phyloP scores from a whole-genome alignment of 306 rosid species.

The Elaeagnus macrophylla region DNA sequence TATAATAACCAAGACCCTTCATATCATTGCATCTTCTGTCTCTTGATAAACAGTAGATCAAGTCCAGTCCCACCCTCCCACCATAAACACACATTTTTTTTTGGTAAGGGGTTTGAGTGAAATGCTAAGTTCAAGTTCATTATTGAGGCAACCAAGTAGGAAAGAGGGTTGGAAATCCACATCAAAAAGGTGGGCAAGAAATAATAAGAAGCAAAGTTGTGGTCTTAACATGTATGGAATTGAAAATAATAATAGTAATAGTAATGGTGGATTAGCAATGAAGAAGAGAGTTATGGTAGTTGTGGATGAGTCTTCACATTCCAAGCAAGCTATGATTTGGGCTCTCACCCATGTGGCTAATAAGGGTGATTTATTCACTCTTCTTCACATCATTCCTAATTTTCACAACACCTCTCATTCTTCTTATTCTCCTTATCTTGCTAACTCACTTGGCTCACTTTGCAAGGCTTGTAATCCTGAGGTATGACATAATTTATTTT shows the following conservation, averaged over 20 bases:
- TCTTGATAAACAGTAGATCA: background rate
- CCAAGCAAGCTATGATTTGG: conserved; percentile 92
- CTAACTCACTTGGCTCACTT: conserved; percentile 61
- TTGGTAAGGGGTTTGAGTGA: conserved; percentile 9
- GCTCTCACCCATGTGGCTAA: conserved; percentile 74
- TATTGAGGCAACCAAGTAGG: conserved; percentile 53
- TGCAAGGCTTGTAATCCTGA: conserved; percentile 87
- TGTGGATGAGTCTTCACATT: conserved; percentile 63
- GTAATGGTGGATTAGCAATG: conserved; percentile 30
- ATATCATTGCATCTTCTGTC: conserved; percentile 10
- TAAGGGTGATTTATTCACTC: conserved; percentile 40
- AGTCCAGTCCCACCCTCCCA: background rate
- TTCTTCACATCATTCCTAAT: conserved; percentile 37
- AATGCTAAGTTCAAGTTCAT: conserved; percentile 50
- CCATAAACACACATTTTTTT: conserved; percentile 1
- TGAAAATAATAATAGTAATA: conserved; percentile 27
- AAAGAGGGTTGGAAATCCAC: conserved; percentile 58
- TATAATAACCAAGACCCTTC: conserved; percentile 9
- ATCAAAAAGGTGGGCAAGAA: conserved; percentile 50
- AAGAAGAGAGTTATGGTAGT: conserved; percentile 92
- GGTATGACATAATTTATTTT: conserved; percentile 39
- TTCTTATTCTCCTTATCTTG: conserved; percentile 49
- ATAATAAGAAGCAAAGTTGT: conserved; percentile 20
- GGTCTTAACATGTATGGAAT: conserved; percentile 40
- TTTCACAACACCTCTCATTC: conserved; percentile 25